Percentiles rank a stretch among this genome's conserved stretches.
These are phyloP conservation scores for Castanopsis chinensis DNA, from an alignment of 306 rosid species.

Conservation along the genomic window DNA sequence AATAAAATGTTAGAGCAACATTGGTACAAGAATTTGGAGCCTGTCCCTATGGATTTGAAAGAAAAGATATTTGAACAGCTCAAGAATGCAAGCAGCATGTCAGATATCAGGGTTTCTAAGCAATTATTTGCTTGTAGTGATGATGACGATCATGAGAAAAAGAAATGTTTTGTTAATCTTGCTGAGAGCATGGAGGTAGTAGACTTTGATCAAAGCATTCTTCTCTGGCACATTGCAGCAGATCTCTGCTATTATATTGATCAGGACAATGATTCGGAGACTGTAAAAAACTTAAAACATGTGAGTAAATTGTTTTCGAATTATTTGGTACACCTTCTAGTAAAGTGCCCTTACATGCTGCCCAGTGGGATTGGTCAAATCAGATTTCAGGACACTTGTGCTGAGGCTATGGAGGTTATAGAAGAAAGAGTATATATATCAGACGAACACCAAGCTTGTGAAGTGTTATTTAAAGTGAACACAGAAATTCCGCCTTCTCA, in stretches of 20 bases:
- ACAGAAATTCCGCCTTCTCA: too few relatives aligned
- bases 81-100: too few relatives aligned
- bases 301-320: not conserved
- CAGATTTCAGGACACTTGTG: too few relatives aligned
- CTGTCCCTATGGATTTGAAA: not conserved
- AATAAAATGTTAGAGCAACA: not conserved
- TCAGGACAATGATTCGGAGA: not conserved
- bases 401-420: not conserved
- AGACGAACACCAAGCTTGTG: not conserved
- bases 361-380: not conserved
- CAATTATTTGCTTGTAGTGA: too few relatives aligned
- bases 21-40: too few relatives aligned
- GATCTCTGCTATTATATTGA: not conserved
- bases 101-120: too few relatives aligned
- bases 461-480: too few relatives aligned
- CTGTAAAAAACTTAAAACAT: not conserved
- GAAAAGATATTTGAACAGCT: not conserved
- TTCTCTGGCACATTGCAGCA: constrained; percentile 13
- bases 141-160: too few relatives aligned
- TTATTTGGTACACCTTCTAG: constrained; percentile 11
- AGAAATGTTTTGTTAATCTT: too few relatives aligned
- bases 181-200: too few relatives aligned
- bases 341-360: not conserved
- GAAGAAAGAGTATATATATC: not conserved
- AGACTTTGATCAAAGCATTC: not conserved